Conservation (phyloP, 768 basidiomycete species). For the Auriscalpium microsporum region DNA sequence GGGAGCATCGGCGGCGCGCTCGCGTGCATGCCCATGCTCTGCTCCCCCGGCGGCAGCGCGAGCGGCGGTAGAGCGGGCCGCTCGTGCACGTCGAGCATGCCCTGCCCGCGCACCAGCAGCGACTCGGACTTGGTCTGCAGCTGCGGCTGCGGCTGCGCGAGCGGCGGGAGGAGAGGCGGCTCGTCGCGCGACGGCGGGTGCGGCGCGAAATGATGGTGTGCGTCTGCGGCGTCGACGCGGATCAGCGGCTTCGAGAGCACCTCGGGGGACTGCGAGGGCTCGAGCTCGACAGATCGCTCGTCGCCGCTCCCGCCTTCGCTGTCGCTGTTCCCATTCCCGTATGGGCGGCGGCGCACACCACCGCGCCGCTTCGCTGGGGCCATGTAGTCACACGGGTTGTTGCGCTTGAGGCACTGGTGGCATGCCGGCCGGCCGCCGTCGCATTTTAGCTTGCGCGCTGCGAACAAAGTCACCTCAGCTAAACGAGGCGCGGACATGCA, state of each 20-base stretch:
- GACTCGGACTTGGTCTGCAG: constrained; percentile 16
- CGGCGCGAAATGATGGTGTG: constrained; percentile 5
- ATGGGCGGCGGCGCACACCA: constrained; percentile 31
- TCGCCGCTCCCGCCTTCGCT: constrained; percentile 46
- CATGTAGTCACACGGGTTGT: constrained; percentile 74
- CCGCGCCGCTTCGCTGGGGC: constrained; percentile 67
- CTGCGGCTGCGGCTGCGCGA: constrained; percentile 7
- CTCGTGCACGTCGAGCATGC: constrained; percentile 6
- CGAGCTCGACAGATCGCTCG: constrained; percentile 35
- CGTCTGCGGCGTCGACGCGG: constrained; percentile 17
- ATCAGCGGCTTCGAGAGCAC: constrained; percentile 19
- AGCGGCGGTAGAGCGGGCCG: constrained; percentile 12
- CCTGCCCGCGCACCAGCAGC: constrained; percentile 9
- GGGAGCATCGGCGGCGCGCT: constrained; percentile 17
- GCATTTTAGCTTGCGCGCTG: constrained; percentile 84
- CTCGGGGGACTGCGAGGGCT: constrained; percentile 50
- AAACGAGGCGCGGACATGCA: constrained; percentile 2
- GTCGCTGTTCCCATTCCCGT: constrained; percentile 34
- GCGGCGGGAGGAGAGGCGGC: constrained; percentile 2
- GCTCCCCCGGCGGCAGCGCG: constrained; percentile 7
- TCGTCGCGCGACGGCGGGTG: neutral
- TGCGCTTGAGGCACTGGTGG: constrained; percentile 72
- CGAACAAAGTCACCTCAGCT: constrained; percentile 14
- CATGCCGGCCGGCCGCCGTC: constrained; percentile 81
- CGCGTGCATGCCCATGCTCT: constrained; percentile 1